Base-by-base conservation (phyloP, 768 basidiomycete species). In the Leccinum olivaceopallidum region DNA sequence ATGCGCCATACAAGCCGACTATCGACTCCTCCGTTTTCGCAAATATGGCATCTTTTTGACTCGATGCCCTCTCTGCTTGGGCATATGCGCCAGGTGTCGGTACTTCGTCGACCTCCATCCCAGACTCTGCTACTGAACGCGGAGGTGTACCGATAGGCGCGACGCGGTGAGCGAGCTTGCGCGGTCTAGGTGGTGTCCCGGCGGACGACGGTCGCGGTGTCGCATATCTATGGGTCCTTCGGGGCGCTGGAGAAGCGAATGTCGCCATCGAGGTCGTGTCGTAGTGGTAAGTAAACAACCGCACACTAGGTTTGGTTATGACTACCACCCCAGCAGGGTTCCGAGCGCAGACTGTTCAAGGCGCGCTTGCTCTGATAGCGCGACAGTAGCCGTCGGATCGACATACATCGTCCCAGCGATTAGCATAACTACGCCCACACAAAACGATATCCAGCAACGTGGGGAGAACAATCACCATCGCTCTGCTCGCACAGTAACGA, bases 1-100 rank as follows among this genome's bases (percentile, higher is more conserved):
- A 71, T 65, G 80, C 78, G 26, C 89, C 85, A 67, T 91, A 87
- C 72, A 90, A 85, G 22, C 82, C 77, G 24, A 85, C 87, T 13
- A 80, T 68, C 63, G 91, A 73, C 73, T 92, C 87, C 63, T 88
- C 83, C 36, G 89, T 89, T 72, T 87, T 88, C 53, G 90, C 88
- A 72, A 87, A 90, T 34, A 86, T 63, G 2, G 70, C 71, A 47
- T 79, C 79, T 56, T 65, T 70, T 58, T 70, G 68, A 48, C 34
- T 57, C 22, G 68, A 58, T 30, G 65, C 13, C 66, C 76, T 72
- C 79, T 87, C 68, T 67, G 70, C 61, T 68, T 72, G 50, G 71
- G 57, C 53, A 71, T 79, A 55, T 75, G 73, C 22, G 53, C 80
- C 81, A 44, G 22, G 78, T 74, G 49, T 80, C 1, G 74, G 75